A percentile compares a stretch with the other conserved stretches of the same genome.
Conservation (phyloP, 306 rosid species). For the Prinsepia uniflora region DNA sequence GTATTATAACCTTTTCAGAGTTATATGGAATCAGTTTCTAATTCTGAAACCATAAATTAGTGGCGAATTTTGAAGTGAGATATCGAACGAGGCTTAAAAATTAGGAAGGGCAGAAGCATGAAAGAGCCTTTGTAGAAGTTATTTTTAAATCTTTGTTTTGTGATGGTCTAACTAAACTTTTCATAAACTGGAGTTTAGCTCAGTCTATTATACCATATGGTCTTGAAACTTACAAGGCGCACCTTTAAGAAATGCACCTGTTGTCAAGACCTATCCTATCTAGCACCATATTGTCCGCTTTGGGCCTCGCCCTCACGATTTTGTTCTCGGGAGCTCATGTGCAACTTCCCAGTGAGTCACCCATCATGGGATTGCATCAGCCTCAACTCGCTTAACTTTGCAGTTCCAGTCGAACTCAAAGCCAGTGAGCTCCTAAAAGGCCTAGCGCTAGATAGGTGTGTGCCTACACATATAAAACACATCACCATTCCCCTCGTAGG, state of each 20-base stretch:
- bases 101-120: neutral
- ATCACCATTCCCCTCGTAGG: too few relatives aligned
- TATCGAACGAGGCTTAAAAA: neutral
- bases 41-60: neutral
- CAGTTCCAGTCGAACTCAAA: too few relatives aligned
- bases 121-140: neutral
- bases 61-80: neutral
- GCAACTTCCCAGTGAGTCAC: too few relatives aligned
- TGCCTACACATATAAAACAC: too few relatives aligned
- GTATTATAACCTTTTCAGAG: neutral
- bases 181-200: neutral
- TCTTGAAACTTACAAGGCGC: neutral
- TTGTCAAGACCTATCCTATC: too few relatives aligned
- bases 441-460: too few relatives aligned
- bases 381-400: too few relatives aligned
- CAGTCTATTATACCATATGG: neutral
- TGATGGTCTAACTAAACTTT: neutral
- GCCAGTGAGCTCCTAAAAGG: too few relatives aligned
- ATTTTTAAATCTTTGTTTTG: neutral
- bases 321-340: too few relatives aligned
- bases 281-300: too few relatives aligned
- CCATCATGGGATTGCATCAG: too few relatives aligned
- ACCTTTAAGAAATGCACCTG: neutral
- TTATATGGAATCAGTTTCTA: neutral
- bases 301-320: too few relatives aligned